Evolutionary conservation across 805 yeast species (phyloP).

Genomic region (Cyberlindnera americana): DNA sequence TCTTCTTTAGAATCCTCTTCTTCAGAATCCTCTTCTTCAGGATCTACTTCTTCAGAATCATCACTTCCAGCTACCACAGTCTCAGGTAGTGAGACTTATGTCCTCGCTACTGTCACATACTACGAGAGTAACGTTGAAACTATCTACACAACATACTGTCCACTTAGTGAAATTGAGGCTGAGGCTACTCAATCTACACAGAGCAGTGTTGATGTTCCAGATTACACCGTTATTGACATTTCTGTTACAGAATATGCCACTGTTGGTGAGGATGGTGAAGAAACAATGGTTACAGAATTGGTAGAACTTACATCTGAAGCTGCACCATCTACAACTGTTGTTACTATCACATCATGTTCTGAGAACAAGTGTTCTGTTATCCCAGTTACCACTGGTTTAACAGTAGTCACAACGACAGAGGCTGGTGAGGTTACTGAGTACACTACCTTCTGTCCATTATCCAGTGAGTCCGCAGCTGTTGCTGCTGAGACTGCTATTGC

Average conservation of each 20-base stretch:
- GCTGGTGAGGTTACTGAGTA: slow-evolving; percentile 22
- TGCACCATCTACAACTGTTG: slow-evolving; percentile 20
- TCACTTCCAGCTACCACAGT: slow-evolving; percentile 8
- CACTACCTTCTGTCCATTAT: slow-evolving; percentile 30
- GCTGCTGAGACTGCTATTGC: neutral
- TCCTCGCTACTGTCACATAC: slow-evolving; percentile 18
- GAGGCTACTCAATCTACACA: neutral
- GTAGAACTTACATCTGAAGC: slow-evolving; percentile 8
- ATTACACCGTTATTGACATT: slow-evolving; percentile 4
- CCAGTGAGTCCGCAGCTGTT: slow-evolving; percentile 2
- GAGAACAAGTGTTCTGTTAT: slow-evolving; percentile 12
- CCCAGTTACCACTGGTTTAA: slow-evolving; percentile 16
- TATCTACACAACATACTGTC: slow-evolving; percentile 22
- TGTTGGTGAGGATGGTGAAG: slow-evolving; percentile 8
- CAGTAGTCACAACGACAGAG: slow-evolving; percentile 11
- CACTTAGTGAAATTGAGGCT: slow-evolving; percentile 9
- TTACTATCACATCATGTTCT: slow-evolving; percentile 13
- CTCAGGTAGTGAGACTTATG: slow-evolving; percentile 14
- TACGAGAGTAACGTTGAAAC: slow-evolving; percentile 11
- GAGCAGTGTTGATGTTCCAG: slow-evolving; percentile 8
- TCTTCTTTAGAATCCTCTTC: neutral
- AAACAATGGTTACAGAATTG: slow-evolving; percentile 2
- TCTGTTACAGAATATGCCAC: slow-evolving; percentile 6
- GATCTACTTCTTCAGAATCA: no score
- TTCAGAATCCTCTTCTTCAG: neutral